Base-by-base conservation (phyloP, 495 filamentous ascomycete genomes). In the Penicillium verhagenii region DNA sequence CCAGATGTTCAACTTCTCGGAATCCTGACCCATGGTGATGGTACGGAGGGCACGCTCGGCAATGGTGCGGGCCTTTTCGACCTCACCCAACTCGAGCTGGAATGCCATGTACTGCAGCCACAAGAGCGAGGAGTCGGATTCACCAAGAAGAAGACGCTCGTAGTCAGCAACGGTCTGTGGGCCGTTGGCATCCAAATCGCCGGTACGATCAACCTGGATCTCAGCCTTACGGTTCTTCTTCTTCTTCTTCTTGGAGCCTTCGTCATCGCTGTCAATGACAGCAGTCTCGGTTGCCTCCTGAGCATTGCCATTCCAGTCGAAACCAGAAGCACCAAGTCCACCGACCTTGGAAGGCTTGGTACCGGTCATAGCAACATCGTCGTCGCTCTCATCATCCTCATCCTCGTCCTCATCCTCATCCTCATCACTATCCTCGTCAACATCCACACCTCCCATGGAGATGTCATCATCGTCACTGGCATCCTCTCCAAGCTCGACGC, bases 91-190 rank as follows among this genome's bases (percentile, higher is more conserved):
- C 68, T 96, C 87, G 64, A 97, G 83, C 72, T 97, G 91, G 77
- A 96, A 96, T 19, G 92, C 92, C 88, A 97, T 96, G 74, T 97
- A 98, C 57, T 87, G 81, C 47, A 96, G 87, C 94, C 94, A 98
- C 21, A 97, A 78, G 42, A 86, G 72, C 1, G 94, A 95, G 7
- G 87, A 89, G 66, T 97, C 88, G 1, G 94, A 91, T 64, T 96
- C 89, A 50, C 91, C 90, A 31, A 97, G 83, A 37, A 97, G 82
- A 46, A 96, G 85, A 48, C 94, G 89, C 74, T 98, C 94, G 69
- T 89, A 97, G 68, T 97, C 94, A 48, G 86, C 86, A 16, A 87
- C 82, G 2, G 90, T 91, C 68, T 94, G 92, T 2, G 95, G 94
- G n/a, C 92, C 95, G 56, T 92, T 82, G 39, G 83, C 82, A 69